Base-by-base conservation (phyloP, 352 stramenopile genomes). In the Phytophthora ramorum region DNA sequence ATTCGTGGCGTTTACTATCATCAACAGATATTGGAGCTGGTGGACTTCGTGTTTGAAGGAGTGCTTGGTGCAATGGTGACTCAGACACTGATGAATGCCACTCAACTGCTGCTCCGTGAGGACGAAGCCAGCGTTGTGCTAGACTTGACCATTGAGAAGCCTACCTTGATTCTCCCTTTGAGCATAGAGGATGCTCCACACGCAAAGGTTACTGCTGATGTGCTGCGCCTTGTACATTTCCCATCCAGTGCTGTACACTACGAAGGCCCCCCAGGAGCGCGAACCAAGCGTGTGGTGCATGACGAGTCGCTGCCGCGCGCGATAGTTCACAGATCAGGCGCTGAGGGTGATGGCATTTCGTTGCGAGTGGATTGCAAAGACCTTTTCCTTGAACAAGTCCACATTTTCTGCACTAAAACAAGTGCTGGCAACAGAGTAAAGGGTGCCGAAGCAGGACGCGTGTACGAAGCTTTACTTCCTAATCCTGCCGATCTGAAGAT, bases 1-100 rank as follows among this genome's bases (percentile, higher is more conserved):
- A 77, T 94, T 2, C 84, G 85, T 5, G 75, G 91, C 41, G 86
- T 96, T 14, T 96, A 96, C 54, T 92, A 90, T 45, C 87, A 96
- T 32, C 87, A 96, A n/a, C 87, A 96, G 49, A 65, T 96, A 5
- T 62, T 96, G 37, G 87, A 96, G 57, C 60, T 96, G 9, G 78
- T 84, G 9, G 87, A 96, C 54, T 96, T 93, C 45, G 56, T 96
- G 8, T 85, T 94, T 54, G 85, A 96, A 73, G 87, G 87, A 10
- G 81, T 96, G 32, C 64, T 94, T 34, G 87, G 87, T 22, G 65
- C 83, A 2, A 85, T 93, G 59, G 73, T 94, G 40, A 89, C 71
- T 24, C 74, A 92, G 28, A 94, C 85, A 7, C 51, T 93, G 17
- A 71, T 83, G 19, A 91, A 69, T 24, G 87, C 87, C 9, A 94